Base-by-base conservation (phyloP, 768 basidiomycete species). In the Scleroderma citrinum region DNA sequence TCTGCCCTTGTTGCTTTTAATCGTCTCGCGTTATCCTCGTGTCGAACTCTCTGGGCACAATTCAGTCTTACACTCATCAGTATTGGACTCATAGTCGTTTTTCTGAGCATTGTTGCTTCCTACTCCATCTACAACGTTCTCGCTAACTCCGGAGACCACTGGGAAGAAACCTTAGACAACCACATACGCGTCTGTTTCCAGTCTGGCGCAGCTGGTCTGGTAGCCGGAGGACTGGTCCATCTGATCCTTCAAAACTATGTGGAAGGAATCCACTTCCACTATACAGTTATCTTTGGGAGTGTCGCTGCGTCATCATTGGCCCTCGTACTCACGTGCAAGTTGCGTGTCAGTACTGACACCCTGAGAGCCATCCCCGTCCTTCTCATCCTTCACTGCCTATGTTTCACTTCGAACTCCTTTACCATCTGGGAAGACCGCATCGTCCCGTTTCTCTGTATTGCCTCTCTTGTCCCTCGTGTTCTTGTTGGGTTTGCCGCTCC, bases 371-470 rank as follows among this genome's bases (percentile, higher is more conserved):
- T 67, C 2, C 72, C 76, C 1, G 53, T 87, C 34, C 68, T 82
- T 30, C 75, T 86, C 47, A 48, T 81, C 48, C 71, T 92, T 2
- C 93, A 98, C 58, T 67, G 83, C 1, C 47, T 86, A 3, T 72
- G 85, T 7, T 95, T 95, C 67, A 78, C 85, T 14, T 95, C 93
- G 21, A 98, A 98, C 71, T 96, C 93, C 0, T 95, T 91, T 72
- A 91, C 89, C n/a, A 80, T 98, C 65, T 97, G 93, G 92, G 96
- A 99, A 76, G 94, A 97, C 63, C 78, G 78, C 29, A 72, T 90
- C 48, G 74, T 87, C 11, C 78, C 82, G 7, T 94, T 83, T 75
- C 76, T 98, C 47, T 70, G 84, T 51, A 62, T 83, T 38, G 78
- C 78, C 32, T 86, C 80, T 29, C 69, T 92, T 32, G 66, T 81